Base-by-base conservation (phyloP, 129 eudicot genomes). In the Flaveria ramosissima region DNA sequence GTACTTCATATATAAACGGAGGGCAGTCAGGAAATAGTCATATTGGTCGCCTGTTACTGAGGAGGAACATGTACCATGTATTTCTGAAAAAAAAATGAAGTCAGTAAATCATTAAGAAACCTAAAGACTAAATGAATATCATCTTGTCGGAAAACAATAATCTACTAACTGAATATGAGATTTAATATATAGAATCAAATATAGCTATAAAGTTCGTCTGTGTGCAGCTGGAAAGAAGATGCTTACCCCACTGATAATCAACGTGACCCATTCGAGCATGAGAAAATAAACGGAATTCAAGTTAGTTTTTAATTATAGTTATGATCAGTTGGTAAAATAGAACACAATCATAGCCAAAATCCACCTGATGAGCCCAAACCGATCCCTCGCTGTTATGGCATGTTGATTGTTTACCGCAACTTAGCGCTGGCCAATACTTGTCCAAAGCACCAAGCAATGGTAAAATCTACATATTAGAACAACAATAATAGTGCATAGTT, bases 311-410 rank as follows among this genome's bases (percentile, higher is more conserved):
- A 8, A 52, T 47, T 46, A 17, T 32, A 13, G 59, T 45, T 66
- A 77, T 46, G 63, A 62, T 42, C 15, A 70, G 21, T 17, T 47
- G 55, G 63, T 41, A 27, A 66, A 43, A 73, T 3, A 1, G 8
- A 80, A n/a, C 42, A 60, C 59, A 62, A 26, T 69, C 11, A 62
- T 68, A 74, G 64, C 43, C 20, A 76, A 68, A 69, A 75, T 73
- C 55, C 30, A 92, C 98, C 98, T 92, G 94, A 77, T 92, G 98
- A 68, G 94, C 98, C 97, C 96, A 94, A 84, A 91, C 91, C 53
- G 83, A 46, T 73, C 97, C 98, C 78, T 82, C 89, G 66, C 72
- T 83, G 67, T 82, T 84, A 83, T 88, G 90, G 83, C 98, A 93
- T 66, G 89, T 89, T 79, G 90, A 80, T 39, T 92, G 0, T 26